These are phyloP conservation scores for Cordia subcordata DNA, from an alignment of 257 asterid genomes.

Conservation along the genomic window DNA sequence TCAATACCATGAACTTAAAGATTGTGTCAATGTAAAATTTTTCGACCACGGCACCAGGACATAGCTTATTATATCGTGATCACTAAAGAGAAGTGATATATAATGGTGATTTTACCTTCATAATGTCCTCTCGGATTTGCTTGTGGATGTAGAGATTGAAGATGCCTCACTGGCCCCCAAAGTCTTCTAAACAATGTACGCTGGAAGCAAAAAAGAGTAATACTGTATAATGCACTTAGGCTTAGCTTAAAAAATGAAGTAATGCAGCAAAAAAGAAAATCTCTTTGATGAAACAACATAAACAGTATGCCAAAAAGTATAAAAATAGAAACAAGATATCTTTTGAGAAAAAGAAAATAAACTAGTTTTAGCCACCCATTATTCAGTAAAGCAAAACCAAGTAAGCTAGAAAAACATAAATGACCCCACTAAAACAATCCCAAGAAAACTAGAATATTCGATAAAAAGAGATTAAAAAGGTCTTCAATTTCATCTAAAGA, in stretches of 20 bases:
- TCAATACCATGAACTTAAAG: neutral
- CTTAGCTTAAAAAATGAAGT: no score
- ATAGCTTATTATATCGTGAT: no score
- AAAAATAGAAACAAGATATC: neutral
- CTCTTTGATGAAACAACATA: no score
- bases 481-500: neutral
- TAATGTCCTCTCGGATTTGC: slow-evolving; percentile 79
- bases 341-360: neutral
- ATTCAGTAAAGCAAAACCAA: slow-evolving; percentile 1
- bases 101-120: slow-evolving; percentile 67
- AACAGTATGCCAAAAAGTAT: no score
- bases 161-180: slow-evolving; percentile 82
- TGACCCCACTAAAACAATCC: slow-evolving; percentile 26
- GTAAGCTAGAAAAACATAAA: neutral
- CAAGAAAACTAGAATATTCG: slow-evolving; percentile 12
- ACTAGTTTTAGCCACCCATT: neutral
- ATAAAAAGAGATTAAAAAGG: slow-evolving; percentile 2
- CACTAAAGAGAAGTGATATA: slow-evolving; percentile 7
- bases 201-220: slow-evolving; percentile 36
- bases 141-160: slow-evolving; percentile 68
- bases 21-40: no score
- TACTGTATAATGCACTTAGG: no score
- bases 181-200: slow-evolving; percentile 56
- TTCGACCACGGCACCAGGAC: no score
- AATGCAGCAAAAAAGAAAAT: no score